Base-by-base conservation (phyloP, 2,329 filamentous ascomycete species). In the Cercospora sp. region DNA sequence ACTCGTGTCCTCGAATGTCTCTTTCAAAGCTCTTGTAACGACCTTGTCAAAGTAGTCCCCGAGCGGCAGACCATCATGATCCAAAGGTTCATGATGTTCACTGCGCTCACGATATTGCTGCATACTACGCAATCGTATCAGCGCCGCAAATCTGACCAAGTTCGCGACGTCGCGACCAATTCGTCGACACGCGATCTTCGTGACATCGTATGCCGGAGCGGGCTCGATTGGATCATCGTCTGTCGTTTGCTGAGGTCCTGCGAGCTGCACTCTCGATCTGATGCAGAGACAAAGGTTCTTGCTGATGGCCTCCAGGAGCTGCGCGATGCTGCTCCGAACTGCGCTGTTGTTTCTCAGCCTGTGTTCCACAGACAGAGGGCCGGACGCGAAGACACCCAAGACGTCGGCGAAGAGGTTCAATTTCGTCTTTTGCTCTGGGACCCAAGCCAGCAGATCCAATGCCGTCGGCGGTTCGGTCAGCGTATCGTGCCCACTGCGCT, bases 51-150 rank as follows among this genome's bases (percentile, higher is more conserved):
- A 57, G 18, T 57, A 57, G 10, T 28, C 23, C 5, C 16, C 12
- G 23, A 57, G 53, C 18, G 23, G 23, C 28, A 16, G 7, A 23
- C 53, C 53, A 12, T 57, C 53, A 28, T 30, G 7, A 23, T 57
- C 53, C 53, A 28, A 8, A 16, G 53, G 53, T 7, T 57, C 53
- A 6, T 28, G n/a, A 10, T 57, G 9, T 31, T 57, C 28, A 23
- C 53, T 57, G 23, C 53, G 53, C 28, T 57, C 53, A 28, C 28
- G 23, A 31, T 57, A 57, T 2, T 57, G 53, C 23, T 31, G 53
- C 53, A 57, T 57, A 18, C 53, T 57, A n/a, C 53, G 53, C 53
- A 57, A n/a, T 8, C 53, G 53, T 28, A 57, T 57, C 26, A 31
- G 23, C 9, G 53, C 53, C 20, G 53, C 53, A 57, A 57, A 57